Evolutionary conservation across 169 alveolate genomes (phyloP).

Genomic region (Eimeria mitis): DNA sequence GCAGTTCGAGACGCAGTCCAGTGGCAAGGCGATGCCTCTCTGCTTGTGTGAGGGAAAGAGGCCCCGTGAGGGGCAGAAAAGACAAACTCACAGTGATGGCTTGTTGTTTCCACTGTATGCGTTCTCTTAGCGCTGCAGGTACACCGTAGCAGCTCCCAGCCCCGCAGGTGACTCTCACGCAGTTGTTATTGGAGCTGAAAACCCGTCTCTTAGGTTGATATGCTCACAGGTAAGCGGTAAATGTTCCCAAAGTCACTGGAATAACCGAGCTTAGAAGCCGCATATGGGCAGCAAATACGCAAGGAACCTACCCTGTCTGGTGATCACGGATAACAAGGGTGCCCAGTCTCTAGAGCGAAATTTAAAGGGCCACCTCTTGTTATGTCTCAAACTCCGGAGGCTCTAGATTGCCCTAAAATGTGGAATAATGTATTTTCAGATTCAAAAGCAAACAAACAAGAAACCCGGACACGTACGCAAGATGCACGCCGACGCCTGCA

Average conservation of each 20-base stretch:
- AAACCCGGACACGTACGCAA: slow-evolving; percentile 43
- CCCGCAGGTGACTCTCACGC: slow-evolving; percentile 54
- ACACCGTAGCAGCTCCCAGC: slow-evolving; percentile 32
- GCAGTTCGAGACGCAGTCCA: neutral
- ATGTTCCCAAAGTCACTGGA: neutral
- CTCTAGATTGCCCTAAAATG: slow-evolving; percentile 4
- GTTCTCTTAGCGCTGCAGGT: slow-evolving; percentile 22
- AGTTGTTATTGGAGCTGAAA: neutral
- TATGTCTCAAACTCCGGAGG: slow-evolving; percentile 37
- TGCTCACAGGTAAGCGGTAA: neutral
- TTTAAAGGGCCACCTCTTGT: neutral
- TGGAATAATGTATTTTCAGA: slow-evolving; percentile 5
- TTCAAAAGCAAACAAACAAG: slow-evolving; percentile 64
- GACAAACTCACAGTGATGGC: neutral
- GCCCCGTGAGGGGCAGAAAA: neutral
- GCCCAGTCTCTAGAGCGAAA: neutral
- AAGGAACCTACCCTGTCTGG: neutral
- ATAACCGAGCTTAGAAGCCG: neutral
- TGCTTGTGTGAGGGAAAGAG: neutral
- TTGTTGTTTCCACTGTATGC: neutral
- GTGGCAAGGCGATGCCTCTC: neutral
- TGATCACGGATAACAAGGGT: slow-evolving; percentile 33
- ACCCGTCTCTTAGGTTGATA: neutral
- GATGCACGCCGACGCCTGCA: slow-evolving; percentile 71
- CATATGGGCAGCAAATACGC: neutral